A percentile compares a stretch with the other conserved stretches of the same genome.
phyloP scores from a whole-genome alignment of 331 rosid genomes.

The Malus hybrid region DNA sequence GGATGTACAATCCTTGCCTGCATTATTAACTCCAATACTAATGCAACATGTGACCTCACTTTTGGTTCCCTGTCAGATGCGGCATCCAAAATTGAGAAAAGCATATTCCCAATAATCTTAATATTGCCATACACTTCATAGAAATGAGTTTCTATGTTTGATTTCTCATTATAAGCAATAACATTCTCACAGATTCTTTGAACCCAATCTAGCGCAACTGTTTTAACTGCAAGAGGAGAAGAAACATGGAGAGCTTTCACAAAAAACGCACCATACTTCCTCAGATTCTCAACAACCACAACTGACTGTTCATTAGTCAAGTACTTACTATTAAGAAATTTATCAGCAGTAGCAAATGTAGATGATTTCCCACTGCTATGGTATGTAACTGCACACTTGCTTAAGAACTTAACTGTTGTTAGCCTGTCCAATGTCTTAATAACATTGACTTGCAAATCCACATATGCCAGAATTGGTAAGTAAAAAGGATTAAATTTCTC shows the following conservation, averaged over 20 bases:
- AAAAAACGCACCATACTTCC: constrained; percentile 46
- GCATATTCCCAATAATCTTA: constrained; percentile 47
- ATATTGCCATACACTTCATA: constrained; percentile 40
- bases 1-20: constrained; percentile 81
- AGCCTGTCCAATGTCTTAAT: constrained; percentile 65
- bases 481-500: constrained; percentile 70
- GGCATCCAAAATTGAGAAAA: constrained; percentile 64
- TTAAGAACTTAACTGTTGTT: constrained; percentile 49
- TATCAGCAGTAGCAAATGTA: constrained; percentile 25
- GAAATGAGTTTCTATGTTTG: constrained; percentile 25
- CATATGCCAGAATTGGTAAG: constrained; percentile 48
- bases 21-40: constrained; percentile 65
- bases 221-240: constrained; percentile 74
- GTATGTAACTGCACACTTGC: constrained; percentile 44
- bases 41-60: constrained; percentile 74
- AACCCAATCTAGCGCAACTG: constrained; percentile 62
- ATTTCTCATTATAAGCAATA: constrained; percentile 38
- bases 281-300: constrained; percentile 51
- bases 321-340: constrained; percentile 16
- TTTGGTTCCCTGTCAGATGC: constrained; percentile 76
- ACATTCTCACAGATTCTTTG: constrained; percentile 64
- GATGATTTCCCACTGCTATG: constrained; percentile 26
- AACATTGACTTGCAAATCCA: constrained; percentile 69
- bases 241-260: constrained; percentile 60
- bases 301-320: constrained; percentile 27